A percentile compares a stretch with the other conserved stretches of the same genome.
Conservation (phyloP, 2,329 filamentous ascomycete species). For the Venturia pyrina region DNA sequence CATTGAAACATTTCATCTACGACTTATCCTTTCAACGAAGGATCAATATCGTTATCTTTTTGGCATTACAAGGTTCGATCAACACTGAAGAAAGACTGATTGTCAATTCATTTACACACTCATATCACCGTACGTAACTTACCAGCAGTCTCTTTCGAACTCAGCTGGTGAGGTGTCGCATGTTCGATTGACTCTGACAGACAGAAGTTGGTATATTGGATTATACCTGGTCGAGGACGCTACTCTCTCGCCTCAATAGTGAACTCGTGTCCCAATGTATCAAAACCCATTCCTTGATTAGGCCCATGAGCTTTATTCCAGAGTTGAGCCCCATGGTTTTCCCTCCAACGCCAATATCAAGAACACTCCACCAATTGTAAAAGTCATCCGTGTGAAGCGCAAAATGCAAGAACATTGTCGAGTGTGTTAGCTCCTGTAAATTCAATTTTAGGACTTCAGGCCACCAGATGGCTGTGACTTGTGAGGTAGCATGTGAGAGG, state of each 20-base stretch:
- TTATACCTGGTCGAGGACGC: background rate
- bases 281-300: background rate
- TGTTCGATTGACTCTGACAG: background rate
- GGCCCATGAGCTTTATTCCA: background rate
- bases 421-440: background rate
- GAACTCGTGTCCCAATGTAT: background rate
- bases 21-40: slow-evolving; percentile 6
- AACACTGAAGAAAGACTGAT: too few species aligned
- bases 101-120: too few species aligned
- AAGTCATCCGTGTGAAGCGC: background rate
- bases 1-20: background rate
- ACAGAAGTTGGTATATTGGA: background rate
- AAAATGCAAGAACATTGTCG: background rate
- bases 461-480: background rate
- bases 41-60: background rate
- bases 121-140: background rate
- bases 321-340: background rate
- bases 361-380: background rate
- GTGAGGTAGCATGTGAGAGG: background rate
- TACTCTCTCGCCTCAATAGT: background rate
- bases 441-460: background rate
- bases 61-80: too few species aligned
- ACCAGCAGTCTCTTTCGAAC: background rate
- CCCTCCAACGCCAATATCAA: background rate
- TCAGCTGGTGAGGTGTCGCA: background rate